Evolutionary conservation across 2,329 filamentous ascomycete species (phyloP), one percentile per base, ranked within the genome.

Genomic region (Seiridium unicorne): DNA sequence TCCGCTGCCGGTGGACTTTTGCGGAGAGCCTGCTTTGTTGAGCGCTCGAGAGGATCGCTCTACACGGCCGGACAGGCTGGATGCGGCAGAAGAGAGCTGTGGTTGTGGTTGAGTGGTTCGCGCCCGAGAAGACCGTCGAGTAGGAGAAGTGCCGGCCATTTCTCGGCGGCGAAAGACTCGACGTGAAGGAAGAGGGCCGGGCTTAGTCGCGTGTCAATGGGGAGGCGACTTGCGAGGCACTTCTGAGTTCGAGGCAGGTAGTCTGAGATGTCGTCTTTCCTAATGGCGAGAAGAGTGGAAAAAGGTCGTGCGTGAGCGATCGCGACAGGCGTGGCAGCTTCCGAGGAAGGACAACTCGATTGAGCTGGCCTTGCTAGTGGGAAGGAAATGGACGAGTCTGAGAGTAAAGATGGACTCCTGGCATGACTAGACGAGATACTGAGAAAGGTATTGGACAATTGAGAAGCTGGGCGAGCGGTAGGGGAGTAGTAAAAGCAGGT

Each of bases 81-180:
- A 93, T 47, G 92, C 88, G 55, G 89, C 87, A 64, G 90, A 92
- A 64, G 90, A 92, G 69, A 92, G 89, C 69, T 92, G 88, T 69
- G 89, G 87, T 77, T 87, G 85, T 70, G 88, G 84, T 80, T 93
- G 90, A 69, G 87, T 87, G 73, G 84, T 86, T 78, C 92, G 91
- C 81, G 92, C 92, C 84, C 94, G 89, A 77, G 93, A 95, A 72
- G 93, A 97, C 75, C 94, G 91, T 79, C 94, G 90, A 74, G 91
- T 73, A 90, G 85, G 68, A 79, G 79, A 72, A 80, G 83, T 81
- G 84, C 83, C 84, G 66, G 72, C 78, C 71, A 74, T 76, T 56
- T 58, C 55, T 59, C 65, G 67, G 68, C 53, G 61, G 57, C 57
- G 62, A 62, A 58, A 59, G 67, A 66, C 61, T 62, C 51, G 60